Evolutionary conservation across 306 rosid genomes (phyloP), one percentile per base, ranked within the genome.

Genomic region (Quercus engelmannii): DNA sequence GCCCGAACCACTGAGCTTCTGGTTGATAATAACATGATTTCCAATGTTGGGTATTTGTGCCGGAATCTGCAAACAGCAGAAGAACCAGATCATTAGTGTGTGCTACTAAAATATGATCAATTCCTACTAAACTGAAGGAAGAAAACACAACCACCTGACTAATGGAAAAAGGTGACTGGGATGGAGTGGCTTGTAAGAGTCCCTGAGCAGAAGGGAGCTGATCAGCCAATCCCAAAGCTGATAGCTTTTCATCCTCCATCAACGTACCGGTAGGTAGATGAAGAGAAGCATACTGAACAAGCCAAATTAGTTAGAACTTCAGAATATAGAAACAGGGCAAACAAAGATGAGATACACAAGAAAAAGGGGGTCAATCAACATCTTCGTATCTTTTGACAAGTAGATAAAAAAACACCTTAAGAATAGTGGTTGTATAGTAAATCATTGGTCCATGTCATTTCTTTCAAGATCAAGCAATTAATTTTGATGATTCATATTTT

Each of bases 121-220:
- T 63, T 21, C 28, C 56, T 1, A 62, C 71, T 57, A 11, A 59
- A 30, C 19, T 43, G 12, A 73, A 55, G 19, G 74, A 73, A 56
- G 43, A 26, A 43, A 82, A 55, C 4, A 9, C 6, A 41, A 31
- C 65, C 76, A 96, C 96, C 92, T 91, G 98, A 85, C 80, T 90
- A 75, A 88, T 77, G 68, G 97, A 80, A 77, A 85, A 95, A 6
- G 92, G 94, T 56, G 92, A 76, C 69, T 85, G 93, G 55, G 89
- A 71, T 25, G 91, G 93, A 75, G 90, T 83, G 62, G 94, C 87
- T 84, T 85, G 97, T 69, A 90, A 78, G 76, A 91, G 85, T 76
- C 97, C 99, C 86, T 91, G 97, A 35, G 97, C 94, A 75, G 96
- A 81, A 41, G 96, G 93, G 63, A 88, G 90, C 70, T 89, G 98